Percentiles rank a stretch among this genome's conserved stretches.
These are phyloP conservation scores for Elsinoe batatas DNA, from an alignment of 2,329 filamentous ascomycete genomes.

Conservation along the genomic window DNA sequence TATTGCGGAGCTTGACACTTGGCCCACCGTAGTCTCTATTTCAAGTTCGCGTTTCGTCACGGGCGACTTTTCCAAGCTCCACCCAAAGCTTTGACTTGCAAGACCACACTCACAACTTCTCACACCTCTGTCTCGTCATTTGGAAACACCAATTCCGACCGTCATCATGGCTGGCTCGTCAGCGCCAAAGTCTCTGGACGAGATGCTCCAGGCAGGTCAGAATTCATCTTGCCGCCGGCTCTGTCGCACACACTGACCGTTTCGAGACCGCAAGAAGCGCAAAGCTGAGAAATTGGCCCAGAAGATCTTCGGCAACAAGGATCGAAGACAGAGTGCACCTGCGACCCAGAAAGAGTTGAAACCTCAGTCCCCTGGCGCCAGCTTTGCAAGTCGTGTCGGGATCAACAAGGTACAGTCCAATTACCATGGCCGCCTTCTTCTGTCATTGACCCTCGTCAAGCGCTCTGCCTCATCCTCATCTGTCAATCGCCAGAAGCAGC, in stretches of 20 bases:
- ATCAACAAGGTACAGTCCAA: slow-evolving; percentile 53
- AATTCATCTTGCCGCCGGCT: not conserved
- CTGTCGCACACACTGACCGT: slow-evolving; percentile 12
- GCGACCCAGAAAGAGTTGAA: slow-evolving; percentile 29
- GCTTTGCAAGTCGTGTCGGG: slow-evolving; percentile 62
- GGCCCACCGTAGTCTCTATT: not conserved
- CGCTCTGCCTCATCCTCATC: slow-evolving; percentile 14
- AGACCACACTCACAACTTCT: not conserved
- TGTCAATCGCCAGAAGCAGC: not conserved
- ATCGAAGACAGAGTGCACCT: slow-evolving; percentile 47
- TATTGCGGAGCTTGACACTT: not conserved
- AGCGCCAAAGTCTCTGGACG: slow-evolving; percentile 38
- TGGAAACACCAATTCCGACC: not conserved
- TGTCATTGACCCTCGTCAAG: not conserved
- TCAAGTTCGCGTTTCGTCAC: not conserved
- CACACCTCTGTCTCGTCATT: not conserved
- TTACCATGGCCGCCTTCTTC: not conserved
- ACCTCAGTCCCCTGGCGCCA: slow-evolving; percentile 29
- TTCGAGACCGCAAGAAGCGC: slow-evolving; percentile 55
- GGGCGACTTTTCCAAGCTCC: not conserved
- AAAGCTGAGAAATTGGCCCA: slow-evolving; percentile 63
- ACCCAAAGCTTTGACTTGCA: not conserved
- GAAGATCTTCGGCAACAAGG: slow-evolving; percentile 54
- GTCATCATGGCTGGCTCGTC: slow-evolving; percentile 17
- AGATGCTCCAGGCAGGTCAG: slow-evolving; percentile 42